Evolutionary conservation across 73 alveolate genomes (phyloP).

Genomic region (Urostyla sp.): DNA sequence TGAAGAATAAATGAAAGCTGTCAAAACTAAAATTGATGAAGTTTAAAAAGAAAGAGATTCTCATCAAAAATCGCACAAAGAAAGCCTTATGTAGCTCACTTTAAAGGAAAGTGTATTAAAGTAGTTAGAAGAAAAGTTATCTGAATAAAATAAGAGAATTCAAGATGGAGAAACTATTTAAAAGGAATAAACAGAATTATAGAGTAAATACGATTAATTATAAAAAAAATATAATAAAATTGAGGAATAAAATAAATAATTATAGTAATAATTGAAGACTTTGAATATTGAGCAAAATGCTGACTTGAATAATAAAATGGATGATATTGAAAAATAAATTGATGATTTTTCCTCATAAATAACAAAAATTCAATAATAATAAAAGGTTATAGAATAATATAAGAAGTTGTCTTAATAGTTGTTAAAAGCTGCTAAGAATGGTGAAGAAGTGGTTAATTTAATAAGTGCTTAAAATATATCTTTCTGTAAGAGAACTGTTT

Average conservation of each 20-base stretch:
- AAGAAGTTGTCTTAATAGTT: background rate
- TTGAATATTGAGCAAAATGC: background rate
- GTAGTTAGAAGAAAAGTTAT: background rate
- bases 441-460: constrained; percentile 14
- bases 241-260: too few relatives aligned
- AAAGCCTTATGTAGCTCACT: too few relatives aligned
- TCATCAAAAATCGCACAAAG: too few relatives aligned
- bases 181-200: constrained; percentile 6
- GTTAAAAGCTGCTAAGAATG: constrained; percentile 17
- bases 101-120: background rate
- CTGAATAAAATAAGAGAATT: background rate
- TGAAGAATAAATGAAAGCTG: background rate
- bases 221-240: background rate
- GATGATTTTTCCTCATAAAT: constrained; percentile 13
- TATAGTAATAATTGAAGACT: too few relatives aligned
- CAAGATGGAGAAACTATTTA: background rate
- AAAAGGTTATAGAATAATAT: background rate
- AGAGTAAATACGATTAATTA: background rate
- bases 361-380: background rate
- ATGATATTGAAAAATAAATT: constrained; percentile 15
- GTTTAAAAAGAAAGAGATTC: background rate
- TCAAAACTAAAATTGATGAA: background rate
- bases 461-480: background rate
- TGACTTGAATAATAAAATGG: constrained; percentile 11
- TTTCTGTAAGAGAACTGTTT: constrained; percentile 52